These are phyloP conservation scores for Babesia sp. DNA, from an alignment of 169 alveolate genomes.

Conservation along the genomic window DNA sequence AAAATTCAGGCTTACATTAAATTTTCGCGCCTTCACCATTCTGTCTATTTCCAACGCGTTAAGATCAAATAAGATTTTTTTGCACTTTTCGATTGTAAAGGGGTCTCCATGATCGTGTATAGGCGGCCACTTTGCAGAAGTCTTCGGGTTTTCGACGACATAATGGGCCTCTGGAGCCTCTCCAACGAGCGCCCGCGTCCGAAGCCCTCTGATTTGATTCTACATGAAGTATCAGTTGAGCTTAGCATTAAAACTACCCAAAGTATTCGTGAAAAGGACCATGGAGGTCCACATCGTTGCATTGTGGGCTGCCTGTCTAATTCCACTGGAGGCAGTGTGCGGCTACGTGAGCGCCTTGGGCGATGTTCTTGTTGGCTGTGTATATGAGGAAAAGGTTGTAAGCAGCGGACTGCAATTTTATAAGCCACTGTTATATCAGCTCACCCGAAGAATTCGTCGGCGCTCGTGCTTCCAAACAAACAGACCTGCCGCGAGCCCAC, in stretches of 20 bases:
- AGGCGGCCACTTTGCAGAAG: slow-evolving; percentile 67
- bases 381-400: slow-evolving; percentile 61
- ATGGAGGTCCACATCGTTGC: background rate
- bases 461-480: slow-evolving; percentile 41
- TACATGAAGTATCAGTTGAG: background rate
- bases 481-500: slow-evolving; percentile 17
- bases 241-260: background rate
- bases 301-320: slow-evolving; percentile 15
- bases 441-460: slow-evolving; percentile 39
- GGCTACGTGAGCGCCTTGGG: slow-evolving; percentile 57
- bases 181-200: slow-evolving; percentile 57
- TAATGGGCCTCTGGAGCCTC: slow-evolving; percentile 49
- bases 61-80: slow-evolving; percentile 71
- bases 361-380: slow-evolving; percentile 39
- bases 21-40: slow-evolving; percentile 72
- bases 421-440: background rate
- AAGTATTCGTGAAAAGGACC: background rate
- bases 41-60: slow-evolving; percentile 72
- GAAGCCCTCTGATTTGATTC: slow-evolving; percentile 18
- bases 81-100: slow-evolving; percentile 49
- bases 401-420: slow-evolving; percentile 22
- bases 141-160: slow-evolving; percentile 57
- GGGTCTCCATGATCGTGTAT: slow-evolving; percentile 66
- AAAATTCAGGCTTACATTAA: slow-evolving; percentile 61
- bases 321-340: slow-evolving; percentile 54